Base-by-base conservation (phyloP, 805 yeast species). In the Metschnikowia kunwiensis region DNA sequence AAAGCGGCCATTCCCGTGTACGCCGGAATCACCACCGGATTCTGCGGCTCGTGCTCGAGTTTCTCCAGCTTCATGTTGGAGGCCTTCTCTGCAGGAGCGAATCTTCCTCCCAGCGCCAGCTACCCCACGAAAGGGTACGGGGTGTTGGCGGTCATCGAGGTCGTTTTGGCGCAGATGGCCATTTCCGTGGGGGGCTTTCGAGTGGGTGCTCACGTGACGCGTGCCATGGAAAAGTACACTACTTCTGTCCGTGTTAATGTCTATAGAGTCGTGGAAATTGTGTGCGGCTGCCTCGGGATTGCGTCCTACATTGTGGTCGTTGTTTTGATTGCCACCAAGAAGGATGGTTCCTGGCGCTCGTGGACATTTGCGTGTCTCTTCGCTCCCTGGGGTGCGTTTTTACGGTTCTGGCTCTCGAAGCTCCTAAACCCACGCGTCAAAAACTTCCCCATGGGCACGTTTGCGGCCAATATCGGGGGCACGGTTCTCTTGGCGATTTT, bases 41-140 rank as follows among this genome's bases (percentile, higher is more conserved):
- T 77, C 51, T 86, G 95, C 59, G 97, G 97, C 0, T 70, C 87
- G 0, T 64, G 82, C 26, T 83, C 95, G 1, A 82, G 95, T 1
- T 86, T 85, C 49, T 80, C 95, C 2, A 65, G 87, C 0, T 61
- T 80, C 40, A 63, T 82, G 2, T 50, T 77, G 5, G 86, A 80
- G 43, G 55, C 74, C 2, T 79, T 80, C 47, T 53, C 65, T 15
- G 60, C 62, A 38, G 62, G 82, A 5, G 67, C 79, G 1, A 68
- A 77, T 48, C 55, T 58, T 1, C 43, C 47, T 5, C 36, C 46
- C 1, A 36, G 70, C 47, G 30, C 38, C 10, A 12, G 22, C 15
- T 65, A 58, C 40, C 86, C 85, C 1, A 82, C 78, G 43, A 63
- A 75, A 6, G 96, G 85, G 0, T 86, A 85, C 55, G 94, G 95